Base-by-base conservation (phyloP, 139 green algal species). In the Coelastrella sp. region DNA sequence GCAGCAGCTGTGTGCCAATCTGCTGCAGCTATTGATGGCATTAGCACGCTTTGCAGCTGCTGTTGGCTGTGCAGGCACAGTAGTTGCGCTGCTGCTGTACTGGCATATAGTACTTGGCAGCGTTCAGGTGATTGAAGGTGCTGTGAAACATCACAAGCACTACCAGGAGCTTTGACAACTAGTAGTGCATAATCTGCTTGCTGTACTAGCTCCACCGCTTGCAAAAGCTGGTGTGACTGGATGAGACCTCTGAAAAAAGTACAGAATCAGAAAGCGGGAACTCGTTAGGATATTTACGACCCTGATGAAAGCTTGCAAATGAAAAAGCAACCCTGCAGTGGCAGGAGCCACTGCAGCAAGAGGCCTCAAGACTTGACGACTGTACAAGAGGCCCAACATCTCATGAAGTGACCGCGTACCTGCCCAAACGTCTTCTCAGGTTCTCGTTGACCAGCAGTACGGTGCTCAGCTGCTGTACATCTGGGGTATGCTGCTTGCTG, bases 401-500 rank as follows among this genome's bases (percentile, higher is more conserved):
- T n/a, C 8, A 56, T 57, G 22, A 35, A 24, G 15, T 49, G 1
- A 19, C 35, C 15, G 7, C 63, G 4, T 27, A 91, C 87, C 78
- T 87, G 65, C 87, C 78, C 20, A 70, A 7, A 6, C 65, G 78
- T 19, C 61, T n/a, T 27, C 56, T 58, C 25, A 91, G 22, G 66
- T 91, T 91, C 22, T 91, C 63, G 58, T 91, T 86, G 15, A 87
- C n/a, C 49, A 91, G 87, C 65, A 91, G 25, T 56, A 91, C 22
- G 56, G 85, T 60, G 22, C 63, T 74, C 8, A 91, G 78, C 61
- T 72, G 24, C 4, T 72, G 65, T 22, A 87, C 57, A 12, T 81
- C n/a, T 8, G n/a, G 15, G 10, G 78, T 15, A 66, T 76, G 82
- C 82, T 87, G 82, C 19, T 73, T 90, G 73, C 73, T 66, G 22